A percentile compares a stretch with the other conserved stretches of the same genome.
phyloP scores from a whole-genome alignment of 129 eudicot genomes.

The Pseudognaphalium luteoalbum region DNA sequence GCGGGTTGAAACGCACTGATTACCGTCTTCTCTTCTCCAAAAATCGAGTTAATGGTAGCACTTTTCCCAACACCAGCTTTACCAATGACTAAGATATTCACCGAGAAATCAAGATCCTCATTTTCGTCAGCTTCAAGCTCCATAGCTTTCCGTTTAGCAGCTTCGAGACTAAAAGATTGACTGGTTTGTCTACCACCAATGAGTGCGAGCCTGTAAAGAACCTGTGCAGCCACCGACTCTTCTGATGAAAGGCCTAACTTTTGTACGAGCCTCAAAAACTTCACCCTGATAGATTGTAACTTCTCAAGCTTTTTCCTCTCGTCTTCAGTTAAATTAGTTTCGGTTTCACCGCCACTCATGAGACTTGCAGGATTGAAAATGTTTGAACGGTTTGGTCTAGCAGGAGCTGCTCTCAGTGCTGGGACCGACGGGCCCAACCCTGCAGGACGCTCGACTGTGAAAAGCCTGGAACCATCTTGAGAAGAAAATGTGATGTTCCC shows the following conservation, averaged over 20 bases:
- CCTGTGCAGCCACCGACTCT: conserved; percentile 80
- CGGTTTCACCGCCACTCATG: conserved; percentile 48
- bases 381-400: conserved; percentile 51
- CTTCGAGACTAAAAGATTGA: conserved; percentile 61
- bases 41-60: conserved; percentile 86
- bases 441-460: conserved; percentile 90
- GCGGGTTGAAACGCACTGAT: conserved; percentile 76
- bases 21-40: conserved; percentile 76
- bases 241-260: conserved; percentile 79
- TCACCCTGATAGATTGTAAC: conserved; percentile 72
- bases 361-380: conserved; percentile 42
- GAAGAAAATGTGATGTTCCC: conserved; percentile 67
- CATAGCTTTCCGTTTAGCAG: conserved; percentile 65
- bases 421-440: conserved; percentile 81
- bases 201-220: conserved; percentile 74
- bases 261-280: conserved; percentile 77
- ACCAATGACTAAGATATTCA: conserved; percentile 78
- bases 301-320: conserved; percentile 84
- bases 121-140: conserved; percentile 69
- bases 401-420: conserved; percentile 55
- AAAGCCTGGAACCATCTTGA: conserved; percentile 83
- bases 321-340: conserved; percentile 67
- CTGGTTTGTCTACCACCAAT: conserved; percentile 77
- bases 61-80: conserved; percentile 98
- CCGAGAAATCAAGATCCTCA: conserved; percentile 62